Base-by-base conservation (phyloP, 208 protist genomes). In the Trypanosomatidae sp. region DNA sequence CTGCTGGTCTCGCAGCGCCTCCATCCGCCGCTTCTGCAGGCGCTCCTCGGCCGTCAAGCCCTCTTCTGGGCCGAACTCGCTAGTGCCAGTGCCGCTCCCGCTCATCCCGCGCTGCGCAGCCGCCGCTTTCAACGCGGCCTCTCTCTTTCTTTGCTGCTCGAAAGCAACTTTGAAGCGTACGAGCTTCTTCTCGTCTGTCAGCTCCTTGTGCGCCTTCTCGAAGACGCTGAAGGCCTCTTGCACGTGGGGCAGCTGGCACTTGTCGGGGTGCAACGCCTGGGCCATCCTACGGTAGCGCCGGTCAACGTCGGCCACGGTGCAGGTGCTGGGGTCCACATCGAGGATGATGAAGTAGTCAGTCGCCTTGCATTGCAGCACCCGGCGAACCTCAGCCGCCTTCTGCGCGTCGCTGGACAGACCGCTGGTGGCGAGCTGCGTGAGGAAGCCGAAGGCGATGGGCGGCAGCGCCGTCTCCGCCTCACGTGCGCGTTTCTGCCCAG, bases 201-300 rank as follows among this genome's bases (percentile, higher is more conserved):
- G 79, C 65, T 90, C 81, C 74, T 92, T 88, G 82, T 94, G 87
- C n/a, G 92, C 92, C 64, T 81, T 86, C 69, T 95, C 91, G 49
- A 91, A 87, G 3, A 89, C 71, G 9, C 84, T 87, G 73, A 97
- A 97, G 47, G 90, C 93, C 44, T 88, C 88, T 8, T 81, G 77
- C 25, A 91, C 93, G 52, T 86, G 83, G 8, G 86, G 86, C 41
- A 95, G 81, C 52, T 85, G 80, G 77, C 93, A 97, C 83, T 97
- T 97, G 77, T 97, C 93, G 7, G 93, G 93, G 68, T 97, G 93
- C 33, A 97, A 81, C 7, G 87, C 86, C 72, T 93, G 80, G n/a
- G 90, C 93, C 75, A 96, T 94, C 62, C 71, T 83, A 30, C 90
- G 89, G 76, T 92, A 97, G 19, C 74, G 83, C 47, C 77, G 76